These are phyloP conservation scores for Colletotrichum neosansevieriae DNA, from an alignment of 2,329 filamentous ascomycete genomes.

Conservation along the genomic window DNA sequence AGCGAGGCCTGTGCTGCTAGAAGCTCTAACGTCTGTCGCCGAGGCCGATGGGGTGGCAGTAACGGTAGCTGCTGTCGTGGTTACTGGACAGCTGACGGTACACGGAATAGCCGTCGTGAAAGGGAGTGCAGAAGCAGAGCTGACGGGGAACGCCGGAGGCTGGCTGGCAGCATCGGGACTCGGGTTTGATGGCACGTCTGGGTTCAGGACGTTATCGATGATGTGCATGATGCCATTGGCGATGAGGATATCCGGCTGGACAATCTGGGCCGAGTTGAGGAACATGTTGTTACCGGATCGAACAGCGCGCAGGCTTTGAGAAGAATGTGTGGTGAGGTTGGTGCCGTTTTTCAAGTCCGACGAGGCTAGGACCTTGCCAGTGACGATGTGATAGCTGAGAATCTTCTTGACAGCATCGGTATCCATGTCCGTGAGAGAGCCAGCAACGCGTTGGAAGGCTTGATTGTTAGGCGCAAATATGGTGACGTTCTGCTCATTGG, in stretches of 20 bases:
- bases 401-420: conserved; percentile 56
- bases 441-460: conserved; percentile 63
- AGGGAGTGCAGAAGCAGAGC: conserved; percentile 44
- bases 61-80: conserved; percentile 43
- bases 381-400: conserved; percentile 68
- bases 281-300: conserved; percentile 59
- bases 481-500: conserved; percentile 60
- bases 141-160: conserved; percentile 48
- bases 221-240: conserved; percentile 71
- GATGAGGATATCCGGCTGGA: conserved; percentile 65
- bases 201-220: conserved; percentile 65
- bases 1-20: conserved; percentile 27
- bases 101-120: conserved; percentile 60
- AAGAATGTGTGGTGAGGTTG: conserved; percentile 55
- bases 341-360: conserved; percentile 47
- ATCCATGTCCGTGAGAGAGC: conserved; percentile 55
- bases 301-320: conserved; percentile 53
- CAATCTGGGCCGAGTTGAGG: conserved; percentile 65
- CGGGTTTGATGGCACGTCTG: conserved; percentile 52
- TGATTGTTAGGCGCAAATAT: conserved; percentile 67
- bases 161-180: conserved; percentile 52
- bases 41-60: conserved; percentile 42
- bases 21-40: conserved; percentile 46
- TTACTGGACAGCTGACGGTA: conserved; percentile 53
- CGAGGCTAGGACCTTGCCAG: conserved; percentile 66